Conservation (phyloP, 2,329 filamentous ascomycete genomes). For the Lecanicillium sp. region DNA sequence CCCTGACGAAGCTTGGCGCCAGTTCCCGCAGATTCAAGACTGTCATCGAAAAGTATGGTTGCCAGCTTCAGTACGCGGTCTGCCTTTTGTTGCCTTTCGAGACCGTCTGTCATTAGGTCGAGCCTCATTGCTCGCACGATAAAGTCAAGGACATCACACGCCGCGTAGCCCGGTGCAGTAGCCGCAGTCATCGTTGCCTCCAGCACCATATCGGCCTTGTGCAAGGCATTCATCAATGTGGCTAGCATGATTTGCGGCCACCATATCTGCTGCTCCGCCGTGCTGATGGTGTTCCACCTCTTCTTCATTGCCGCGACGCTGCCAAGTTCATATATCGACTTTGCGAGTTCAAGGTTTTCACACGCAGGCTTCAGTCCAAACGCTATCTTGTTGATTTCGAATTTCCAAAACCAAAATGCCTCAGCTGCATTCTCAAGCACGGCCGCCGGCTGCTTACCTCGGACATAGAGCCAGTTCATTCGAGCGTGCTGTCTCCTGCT, state of each 20-base stretch:
- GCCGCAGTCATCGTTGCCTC: slow-evolving; percentile 22
- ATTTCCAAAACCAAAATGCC: slow-evolving; percentile 2
- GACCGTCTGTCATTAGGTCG: slow-evolving; percentile 10
- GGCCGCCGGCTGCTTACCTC: too few species aligned
- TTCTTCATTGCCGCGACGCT: slow-evolving; percentile 21
- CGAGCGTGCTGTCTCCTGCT: too few species aligned
- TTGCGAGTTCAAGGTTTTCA: not conserved
- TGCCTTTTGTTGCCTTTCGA: slow-evolving; percentile 17
- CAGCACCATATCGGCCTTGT: slow-evolving; percentile 24
- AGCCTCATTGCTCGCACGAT: slow-evolving; percentile 17
- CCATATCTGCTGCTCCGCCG: slow-evolving; percentile 14
- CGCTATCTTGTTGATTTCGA: not conserved
- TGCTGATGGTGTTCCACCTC: slow-evolving; percentile 23
- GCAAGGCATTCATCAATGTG: slow-evolving; percentile 23
- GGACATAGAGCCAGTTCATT: too few species aligned
- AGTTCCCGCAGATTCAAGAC: slow-evolving; percentile 20
- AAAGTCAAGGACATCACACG: slow-evolving; percentile 27
- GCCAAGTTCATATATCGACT: slow-evolving; percentile 19
- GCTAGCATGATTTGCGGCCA: slow-evolving; percentile 30
- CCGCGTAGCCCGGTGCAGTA: slow-evolving; percentile 27
- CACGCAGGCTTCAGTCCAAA: not conserved
- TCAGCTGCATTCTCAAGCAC: too few species aligned
- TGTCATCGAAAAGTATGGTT: too few species aligned
- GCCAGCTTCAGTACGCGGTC: slow-evolving; percentile 22
- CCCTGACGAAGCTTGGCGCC: slow-evolving; percentile 29